These are phyloP conservation scores for Cystofilobasidium macerans DNA, from an alignment of 768 basidiomycete species.

Conservation along the genomic window DNA sequence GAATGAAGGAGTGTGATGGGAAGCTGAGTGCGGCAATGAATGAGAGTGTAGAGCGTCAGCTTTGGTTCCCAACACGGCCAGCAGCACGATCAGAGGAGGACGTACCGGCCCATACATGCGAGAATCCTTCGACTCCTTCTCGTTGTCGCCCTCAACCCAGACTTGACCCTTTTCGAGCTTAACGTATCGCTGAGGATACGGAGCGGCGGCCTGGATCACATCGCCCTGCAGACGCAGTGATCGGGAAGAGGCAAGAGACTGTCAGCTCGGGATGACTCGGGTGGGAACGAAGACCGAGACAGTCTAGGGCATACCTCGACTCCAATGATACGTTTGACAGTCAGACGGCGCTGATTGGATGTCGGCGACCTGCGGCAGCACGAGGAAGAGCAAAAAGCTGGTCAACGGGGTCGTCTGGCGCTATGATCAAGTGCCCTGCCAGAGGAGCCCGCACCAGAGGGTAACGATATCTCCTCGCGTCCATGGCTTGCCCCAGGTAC, in stretches of 20 bases:
- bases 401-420: too few species aligned
- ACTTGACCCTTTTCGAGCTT: conserved; percentile 22
- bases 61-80: background rate
- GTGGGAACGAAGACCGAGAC: background rate
- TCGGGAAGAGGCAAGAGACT: background rate
- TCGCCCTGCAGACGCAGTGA: background rate
- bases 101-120: conserved; percentile 23
- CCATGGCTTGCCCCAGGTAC: conserved; percentile 13
- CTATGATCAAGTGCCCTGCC: too few species aligned
- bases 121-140: conserved; percentile 17
- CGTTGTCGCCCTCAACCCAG: conserved; percentile 26
- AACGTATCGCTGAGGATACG: conserved; percentile 9
- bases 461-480: conserved; percentile 22
- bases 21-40: background rate
- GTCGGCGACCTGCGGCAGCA: conserved; percentile 16
- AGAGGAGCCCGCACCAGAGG: conserved; percentile 13
- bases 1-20: conserved; percentile 15
- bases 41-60: background rate
- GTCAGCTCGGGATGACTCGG: background rate
- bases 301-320: background rate
- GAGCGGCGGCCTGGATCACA: conserved; percentile 10
- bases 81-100: background rate
- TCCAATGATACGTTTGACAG: conserved; percentile 22
- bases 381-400: too few species aligned
- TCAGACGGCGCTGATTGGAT: conserved; percentile 12